Conservation (phyloP, 1,284 basidiomycete genomes). For the Chondrostereum purpureum region DNA sequence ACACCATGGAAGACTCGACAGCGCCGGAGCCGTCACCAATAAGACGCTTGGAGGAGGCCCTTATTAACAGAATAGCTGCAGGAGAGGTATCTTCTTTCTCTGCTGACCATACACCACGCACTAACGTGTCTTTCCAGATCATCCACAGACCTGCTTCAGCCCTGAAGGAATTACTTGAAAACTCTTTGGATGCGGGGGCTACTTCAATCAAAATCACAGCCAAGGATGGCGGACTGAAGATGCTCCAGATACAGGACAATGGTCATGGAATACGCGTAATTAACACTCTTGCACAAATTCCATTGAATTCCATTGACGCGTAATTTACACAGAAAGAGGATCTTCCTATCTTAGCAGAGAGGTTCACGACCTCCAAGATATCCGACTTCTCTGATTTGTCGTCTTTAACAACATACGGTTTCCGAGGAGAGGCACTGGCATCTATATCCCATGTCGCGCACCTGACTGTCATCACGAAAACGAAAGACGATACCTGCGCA, state of each 20-base stretch:
- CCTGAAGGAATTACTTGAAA: slow-evolving; percentile 95
- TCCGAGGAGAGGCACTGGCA: slow-evolving; percentile 94
- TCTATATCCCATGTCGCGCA: slow-evolving; percentile 95
- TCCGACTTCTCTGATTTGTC: slow-evolving; percentile 83
- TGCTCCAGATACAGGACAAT: slow-evolving; percentile 96
- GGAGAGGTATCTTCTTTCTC: slow-evolving; percentile 50
- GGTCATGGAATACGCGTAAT: slow-evolving; percentile 86
- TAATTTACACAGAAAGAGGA: slow-evolving; percentile 50
- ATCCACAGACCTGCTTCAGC: slow-evolving; percentile 96
- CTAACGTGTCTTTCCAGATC: slow-evolving; percentile 49
- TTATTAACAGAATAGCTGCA: slow-evolving; percentile 80
- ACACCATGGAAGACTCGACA: neutral
- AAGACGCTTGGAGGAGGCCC: slow-evolving; percentile 61
- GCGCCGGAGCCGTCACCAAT: slow-evolving; percentile 47
- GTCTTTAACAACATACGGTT: slow-evolving; percentile 89
- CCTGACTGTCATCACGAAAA: slow-evolving; percentile 87
- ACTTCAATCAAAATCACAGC: slow-evolving; percentile 84
- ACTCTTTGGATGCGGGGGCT: slow-evolving; percentile 88
- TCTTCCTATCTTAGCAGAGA: slow-evolving; percentile 85
- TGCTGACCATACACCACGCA: neutral
- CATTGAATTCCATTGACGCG: neutral
- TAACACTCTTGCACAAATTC: too few species aligned
- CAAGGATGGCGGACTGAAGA: slow-evolving; percentile 94
- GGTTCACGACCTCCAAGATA: slow-evolving; percentile 96
- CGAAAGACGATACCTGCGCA: slow-evolving; percentile 70